Evolutionary conservation across 805 yeast genomes (phyloP), one percentile per base, ranked within the genome.

Genomic region (Tetrapisispora nanseiensis): DNA sequence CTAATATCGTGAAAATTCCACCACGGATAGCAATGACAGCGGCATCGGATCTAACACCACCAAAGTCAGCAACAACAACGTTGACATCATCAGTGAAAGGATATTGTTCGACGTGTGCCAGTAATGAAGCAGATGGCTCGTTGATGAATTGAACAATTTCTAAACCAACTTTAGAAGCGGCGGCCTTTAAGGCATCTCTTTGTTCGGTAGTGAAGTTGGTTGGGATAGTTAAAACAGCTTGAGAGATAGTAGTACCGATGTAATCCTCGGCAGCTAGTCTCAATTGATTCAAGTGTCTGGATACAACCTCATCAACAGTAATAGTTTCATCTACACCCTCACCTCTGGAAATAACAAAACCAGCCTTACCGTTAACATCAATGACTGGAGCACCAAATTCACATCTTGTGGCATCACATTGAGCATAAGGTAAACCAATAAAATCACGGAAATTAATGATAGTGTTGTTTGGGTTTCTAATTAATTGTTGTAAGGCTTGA

Each of bases 11-110:
- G 68, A 85, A 74, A 52, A 92, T 76, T 57, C 98, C 98, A 50
- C 95, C 95, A 71, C 97, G 80, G 41, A 82, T 84, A 32, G 97
- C 80, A 55, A 92, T 70, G 40, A 92, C 89, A 46, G 97, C 95
- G 48, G 89, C 96, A 61, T 92, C 97, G 33, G 95, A 81, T 68
- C 97, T 77, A 54, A 87, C 74, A 60, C 95, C 97, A 63, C 98
- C 98, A 57, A 92, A 85, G 66, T 92, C 98, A 42, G 95, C 94
- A 52, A 92, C 96, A 39, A 86, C 94, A 30, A 60, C 60, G 39
- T 56, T 61, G 36, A 45, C 56, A 37, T 62, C 66, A 15, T 35
- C 38, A 4, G 50, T 49, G 40, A 51, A 50, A 36, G 55, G 53
- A 48, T 57, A 80, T 80, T 46, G 85, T 66, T 70, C 67, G 8